phyloP scores from a whole-genome alignment of 306 rosid genomes.

The Inga oerstediana region DNA sequence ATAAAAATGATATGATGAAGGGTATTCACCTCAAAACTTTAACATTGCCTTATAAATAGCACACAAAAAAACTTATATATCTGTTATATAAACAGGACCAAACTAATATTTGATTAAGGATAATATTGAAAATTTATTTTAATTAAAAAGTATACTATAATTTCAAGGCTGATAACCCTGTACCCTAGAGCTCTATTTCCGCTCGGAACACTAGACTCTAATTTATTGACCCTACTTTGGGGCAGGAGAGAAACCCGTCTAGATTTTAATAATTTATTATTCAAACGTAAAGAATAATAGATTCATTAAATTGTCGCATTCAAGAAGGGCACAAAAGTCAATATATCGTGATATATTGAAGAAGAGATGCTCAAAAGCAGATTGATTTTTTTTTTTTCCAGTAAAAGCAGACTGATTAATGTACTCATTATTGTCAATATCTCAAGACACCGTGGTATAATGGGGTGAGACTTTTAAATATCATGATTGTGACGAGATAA shows the following conservation, averaged over 20 bases:
- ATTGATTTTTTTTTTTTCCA: neutral
- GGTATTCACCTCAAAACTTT: no score
- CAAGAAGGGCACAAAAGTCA: neutral
- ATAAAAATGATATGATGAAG: no score
- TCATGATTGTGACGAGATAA: neutral
- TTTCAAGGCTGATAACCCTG: no score
- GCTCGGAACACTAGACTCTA: neutral
- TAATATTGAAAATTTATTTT: no score
- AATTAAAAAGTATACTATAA: no score
- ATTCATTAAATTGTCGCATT: neutral
- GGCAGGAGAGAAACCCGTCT: neutral
- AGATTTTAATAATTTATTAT: neutral
- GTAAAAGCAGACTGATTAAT: neutral
- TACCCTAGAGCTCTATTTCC: no score
- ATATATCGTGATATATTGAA: neutral
- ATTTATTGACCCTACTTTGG: neutral
- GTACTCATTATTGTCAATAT: neutral
- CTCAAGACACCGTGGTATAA: neutral
- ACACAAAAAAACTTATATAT: no score
- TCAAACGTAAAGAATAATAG: neutral
- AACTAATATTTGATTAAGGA: no score
- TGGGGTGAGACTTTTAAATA: neutral
- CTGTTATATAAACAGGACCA: no score
- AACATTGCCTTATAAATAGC: no score
- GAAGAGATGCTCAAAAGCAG: neutral